Evolutionary conservation across 1,284 basidiomycete species (phyloP).

Genomic region (Austroboletus niveus): DNA sequence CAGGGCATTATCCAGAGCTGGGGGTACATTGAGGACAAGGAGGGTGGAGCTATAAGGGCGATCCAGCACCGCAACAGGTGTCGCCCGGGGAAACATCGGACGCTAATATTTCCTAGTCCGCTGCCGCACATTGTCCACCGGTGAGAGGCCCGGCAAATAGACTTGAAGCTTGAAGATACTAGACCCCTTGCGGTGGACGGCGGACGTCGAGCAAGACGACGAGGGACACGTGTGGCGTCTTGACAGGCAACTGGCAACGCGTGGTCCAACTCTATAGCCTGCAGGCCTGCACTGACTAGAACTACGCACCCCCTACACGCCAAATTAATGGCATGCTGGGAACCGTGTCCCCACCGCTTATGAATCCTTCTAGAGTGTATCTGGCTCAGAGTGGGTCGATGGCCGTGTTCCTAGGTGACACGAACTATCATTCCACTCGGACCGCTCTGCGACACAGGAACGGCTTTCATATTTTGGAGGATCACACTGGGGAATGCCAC

Average conservation of each 20-base stretch:
- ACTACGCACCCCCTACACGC: slow-evolving; percentile 7
- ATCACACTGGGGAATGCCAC: slow-evolving; percentile 3
- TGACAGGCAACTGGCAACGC: not conserved
- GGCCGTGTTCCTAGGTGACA: slow-evolving; percentile 6
- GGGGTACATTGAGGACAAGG: not conserved
- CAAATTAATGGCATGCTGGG: slow-evolving; percentile 3
- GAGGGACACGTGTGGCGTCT: not conserved
- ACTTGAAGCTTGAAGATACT: not conserved
- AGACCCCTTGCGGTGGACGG: not conserved
- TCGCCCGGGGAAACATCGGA: slow-evolving; percentile 2
- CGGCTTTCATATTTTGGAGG: not conserved
- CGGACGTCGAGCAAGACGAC: not conserved
- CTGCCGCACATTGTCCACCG: not conserved
- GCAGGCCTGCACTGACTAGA: not conserved
- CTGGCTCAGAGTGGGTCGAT: slow-evolving; percentile 1
- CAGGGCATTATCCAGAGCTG: slow-evolving; percentile 3
- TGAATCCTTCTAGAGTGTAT: not conserved
- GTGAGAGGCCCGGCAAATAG: not conserved
- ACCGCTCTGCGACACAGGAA: not conserved
- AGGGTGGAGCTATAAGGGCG: slow-evolving; percentile 6
- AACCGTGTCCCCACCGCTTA: slow-evolving; percentile 8
- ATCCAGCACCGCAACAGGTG: slow-evolving; percentile 18
- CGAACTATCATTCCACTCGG: not conserved
- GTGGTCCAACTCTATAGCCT: not conserved
- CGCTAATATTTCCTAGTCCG: not conserved